Conservation (phyloP, 139 green algal species). For the Pycnococcus provasolii region DNA sequence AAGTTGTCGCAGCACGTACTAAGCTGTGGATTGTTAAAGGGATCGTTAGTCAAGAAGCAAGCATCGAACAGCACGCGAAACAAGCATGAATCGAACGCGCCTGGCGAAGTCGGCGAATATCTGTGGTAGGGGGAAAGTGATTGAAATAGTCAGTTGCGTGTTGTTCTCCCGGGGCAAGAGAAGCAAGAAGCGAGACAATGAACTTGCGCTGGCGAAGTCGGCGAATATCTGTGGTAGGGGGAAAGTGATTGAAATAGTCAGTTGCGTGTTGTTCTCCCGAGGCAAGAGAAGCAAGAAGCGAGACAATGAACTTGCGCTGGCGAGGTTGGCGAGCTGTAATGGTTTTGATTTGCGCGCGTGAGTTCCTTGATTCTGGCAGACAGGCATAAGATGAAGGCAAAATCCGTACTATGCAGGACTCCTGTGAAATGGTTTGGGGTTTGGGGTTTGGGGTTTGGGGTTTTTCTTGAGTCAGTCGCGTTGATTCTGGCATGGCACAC, state of each 20-base stretch:
- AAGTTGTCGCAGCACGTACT: too few species aligned
- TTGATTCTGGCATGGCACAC: not conserved
- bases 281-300: not conserved
- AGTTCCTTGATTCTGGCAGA: too few species aligned
- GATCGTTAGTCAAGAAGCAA: slow-evolving; percentile 9
- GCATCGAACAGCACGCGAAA: too few species aligned
- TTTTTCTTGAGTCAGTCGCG: not conserved
- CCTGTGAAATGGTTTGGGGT: slow-evolving; percentile 47
- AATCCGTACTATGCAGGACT: slow-evolving; percentile 39
- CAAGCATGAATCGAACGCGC: not conserved
- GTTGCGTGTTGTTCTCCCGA: too few species aligned
- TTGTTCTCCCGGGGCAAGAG: too few species aligned
- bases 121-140: slow-evolving; percentile 28
- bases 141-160: too few species aligned
- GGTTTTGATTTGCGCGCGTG: too few species aligned
- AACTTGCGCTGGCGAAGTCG: slow-evolving; percentile 42
- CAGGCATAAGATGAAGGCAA: too few species aligned
- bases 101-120: slow-evolving; percentile 36
- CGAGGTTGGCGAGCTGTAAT: slow-evolving; percentile 34
- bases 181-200: not conserved
- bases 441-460: slow-evolving; percentile 38
- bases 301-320: slow-evolving; percentile 42
- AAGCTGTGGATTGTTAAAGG: too few species aligned
- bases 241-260: not conserved
- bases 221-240: slow-evolving; percentile 51